Evolutionary conservation across 495 filamentous ascomycete species (phyloP), one percentile per base, ranked within the genome.

Genomic region (Xylaria palmicola): DNA sequence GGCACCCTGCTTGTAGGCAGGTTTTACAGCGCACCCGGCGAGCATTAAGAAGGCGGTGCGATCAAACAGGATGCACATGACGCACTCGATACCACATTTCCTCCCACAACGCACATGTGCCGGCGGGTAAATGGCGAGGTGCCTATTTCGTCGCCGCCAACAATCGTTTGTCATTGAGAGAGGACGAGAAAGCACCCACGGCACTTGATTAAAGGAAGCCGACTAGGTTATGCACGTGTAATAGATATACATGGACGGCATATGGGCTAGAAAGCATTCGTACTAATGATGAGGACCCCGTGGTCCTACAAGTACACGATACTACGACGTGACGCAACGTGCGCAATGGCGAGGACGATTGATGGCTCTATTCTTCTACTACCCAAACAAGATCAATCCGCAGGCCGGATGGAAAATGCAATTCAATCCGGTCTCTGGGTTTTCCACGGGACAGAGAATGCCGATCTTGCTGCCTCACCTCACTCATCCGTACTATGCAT

Each of bases 1-100:
- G 93, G 93, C 13, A 93, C 93, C 73, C 75, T 98, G 36, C 82
- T 84, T 0, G 80, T 93, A 49, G 93, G 93, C 12, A 79, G 93
- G 62, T 92, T 87, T 65, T 72, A 73, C 40, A 68, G 45, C 62
- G 50, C 22, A n/a, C 4, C 6, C 43, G 44, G 36, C 34, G 58
- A 68, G 51, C 27, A 53, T 56, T 45, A 44, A 24, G 13, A 37
- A 50, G 36, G 12, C 4, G 27, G 1, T 19, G 19, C 6, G 50
- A 54, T 47, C 27, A 37, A 53, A 58, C 22, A 40, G 20, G 8
- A 50, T 50, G 32, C 44, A 6, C 17, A 44, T 37, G 9, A 59
- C 34, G 15, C 56, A 39, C 36, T 2, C 3, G 2, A 17, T 8
- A 10, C 24, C 15, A 30, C 20, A 22, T 12, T 32, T n/a, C 47